Evolutionary conservation across 148 eudicot genomes (phyloP).

Genomic region (Silene conica): DNA sequence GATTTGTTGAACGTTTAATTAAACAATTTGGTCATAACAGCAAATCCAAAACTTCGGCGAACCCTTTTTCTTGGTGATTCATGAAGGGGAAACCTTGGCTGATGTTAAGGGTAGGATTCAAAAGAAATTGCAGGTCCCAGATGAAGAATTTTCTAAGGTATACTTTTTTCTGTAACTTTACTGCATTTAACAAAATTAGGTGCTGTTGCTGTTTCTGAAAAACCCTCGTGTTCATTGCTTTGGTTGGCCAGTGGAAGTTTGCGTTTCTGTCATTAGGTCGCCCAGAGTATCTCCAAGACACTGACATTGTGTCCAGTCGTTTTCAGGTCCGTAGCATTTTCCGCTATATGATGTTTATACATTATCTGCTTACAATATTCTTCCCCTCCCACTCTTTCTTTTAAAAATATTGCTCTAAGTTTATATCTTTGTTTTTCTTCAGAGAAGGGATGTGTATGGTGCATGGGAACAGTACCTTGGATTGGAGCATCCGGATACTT

Average conservation of each 20-base stretch:
- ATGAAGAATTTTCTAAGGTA: conserved; percentile 92
- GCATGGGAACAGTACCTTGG: conserved; percentile 98
- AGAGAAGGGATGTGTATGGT: conserved; percentile 93
- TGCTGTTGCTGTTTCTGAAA: not conserved
- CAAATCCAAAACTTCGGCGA: conserved; percentile 87
- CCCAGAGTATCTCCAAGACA: conserved; percentile 67
- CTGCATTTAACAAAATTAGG: not conserved
- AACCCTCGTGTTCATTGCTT: conserved; percentile 7
- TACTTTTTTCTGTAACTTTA: not conserved
- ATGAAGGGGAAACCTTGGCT: conserved; percentile 77
- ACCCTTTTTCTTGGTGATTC: conserved; percentile 84
- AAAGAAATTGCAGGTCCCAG: conserved; percentile 81
- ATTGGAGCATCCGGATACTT: conserved; percentile 76
- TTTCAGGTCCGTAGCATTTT: conserved; percentile 38
- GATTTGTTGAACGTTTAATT: not conserved
- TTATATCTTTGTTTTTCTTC: conserved; percentile 1
- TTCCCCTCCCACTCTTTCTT: not conserved
- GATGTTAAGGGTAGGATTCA: conserved; percentile 76
- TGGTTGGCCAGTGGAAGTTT: conserved; percentile 62
- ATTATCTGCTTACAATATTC: conserved; percentile 6
- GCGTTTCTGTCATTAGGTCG: conserved; percentile 65
- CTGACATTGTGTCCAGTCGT: conserved; percentile 56
- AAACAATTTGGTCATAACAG: conserved; percentile 26
- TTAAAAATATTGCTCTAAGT: not conserved
- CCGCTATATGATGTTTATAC: not conserved